Evolutionary conservation across 1,284 basidiomycete species (phyloP), one percentile per base, ranked within the genome.

Genomic region (Cutaneotrichosporon sp.): DNA sequence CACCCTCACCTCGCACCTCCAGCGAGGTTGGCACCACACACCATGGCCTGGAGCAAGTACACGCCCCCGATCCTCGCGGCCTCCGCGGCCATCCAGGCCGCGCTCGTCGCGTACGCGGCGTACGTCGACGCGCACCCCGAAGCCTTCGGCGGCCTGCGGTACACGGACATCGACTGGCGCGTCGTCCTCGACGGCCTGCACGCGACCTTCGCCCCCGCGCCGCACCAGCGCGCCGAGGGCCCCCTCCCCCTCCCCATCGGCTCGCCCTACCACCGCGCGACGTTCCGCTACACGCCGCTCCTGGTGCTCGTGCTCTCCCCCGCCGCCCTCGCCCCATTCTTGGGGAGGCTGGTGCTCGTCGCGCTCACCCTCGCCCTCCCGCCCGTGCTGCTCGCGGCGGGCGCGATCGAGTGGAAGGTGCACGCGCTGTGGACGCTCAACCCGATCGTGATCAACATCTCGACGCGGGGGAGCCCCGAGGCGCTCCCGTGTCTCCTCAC

Each of bases 151-250:
- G 76, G 76, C 10, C 60, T 98, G 33, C 94, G 94, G 75, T 99
- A 98, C 77, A 99, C 95, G 18, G 95, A 99, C 79, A 84, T 99
- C 62, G 97, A 99, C 81, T 99, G 98, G 79, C 85, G 87, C 46
- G 95, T 99, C 66, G 97, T 97, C 82, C 90, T 87, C 60, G 95
- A 98, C 76, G 97, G 95, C 4, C 87, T 92, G 3, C 81, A 81
- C 9, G 27, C 36, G 16, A 60, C 59, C 4, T 49, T 56, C 9
- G 20, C 7, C 10, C 59, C 59, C 0, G 2, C 4, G 0, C 14
- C 45, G 4, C 27, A 25, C 1, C 33, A 38, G 4, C 5, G 22
- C 22, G 64, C 64, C 4, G n/a, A 13, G 22, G 64, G 64, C 0
- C 52, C 55, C 2, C 45, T 62, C 1, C 50, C 11, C 20, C 18